These are phyloP conservation scores for Huntiella abstrusa DNA, from an alignment of 2,329 filamentous ascomycete species.

Conservation along the genomic window DNA sequence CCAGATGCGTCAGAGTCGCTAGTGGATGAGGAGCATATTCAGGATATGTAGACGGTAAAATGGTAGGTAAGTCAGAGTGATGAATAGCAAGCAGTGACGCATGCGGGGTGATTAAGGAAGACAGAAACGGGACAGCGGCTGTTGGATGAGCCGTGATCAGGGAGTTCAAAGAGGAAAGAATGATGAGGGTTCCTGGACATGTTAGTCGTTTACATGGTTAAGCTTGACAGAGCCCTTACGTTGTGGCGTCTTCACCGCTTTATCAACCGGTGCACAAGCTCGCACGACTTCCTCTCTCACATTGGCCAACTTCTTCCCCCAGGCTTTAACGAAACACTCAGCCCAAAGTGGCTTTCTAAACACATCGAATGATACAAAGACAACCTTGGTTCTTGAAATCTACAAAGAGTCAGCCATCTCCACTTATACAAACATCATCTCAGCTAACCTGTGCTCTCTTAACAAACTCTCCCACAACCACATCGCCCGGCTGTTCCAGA, in stretches of 20 bases:
- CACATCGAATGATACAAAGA: slow-evolving; percentile 65
- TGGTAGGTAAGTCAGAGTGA: slow-evolving; percentile 58
- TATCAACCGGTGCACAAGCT: slow-evolving; percentile 21
- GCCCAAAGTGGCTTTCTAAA: slow-evolving; percentile 42
- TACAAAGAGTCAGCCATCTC: neutral
- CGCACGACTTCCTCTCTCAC: slow-evolving; percentile 3
- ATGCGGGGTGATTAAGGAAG: slow-evolving; percentile 43
- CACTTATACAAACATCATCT: neutral
- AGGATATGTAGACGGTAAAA: slow-evolving; percentile 23
- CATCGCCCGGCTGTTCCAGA: slow-evolving; percentile 59
- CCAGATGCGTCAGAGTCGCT: slow-evolving; percentile 59
- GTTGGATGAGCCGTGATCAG: slow-evolving; percentile 36
- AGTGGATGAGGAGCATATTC: slow-evolving; percentile 52
- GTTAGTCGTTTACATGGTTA: slow-evolving; percentile 5
- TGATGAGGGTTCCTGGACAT: slow-evolving; percentile 45
- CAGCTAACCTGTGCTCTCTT: slow-evolving; percentile 47
- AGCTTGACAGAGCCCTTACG: slow-evolving; percentile 20
- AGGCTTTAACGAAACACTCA: slow-evolving; percentile 48
- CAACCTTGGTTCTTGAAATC: slow-evolving; percentile 45
- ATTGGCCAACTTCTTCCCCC: slow-evolving; percentile 33
- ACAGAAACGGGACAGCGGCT: slow-evolving; percentile 49
- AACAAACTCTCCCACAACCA: slow-evolving; percentile 55
- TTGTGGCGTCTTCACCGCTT: slow-evolving; percentile 20
- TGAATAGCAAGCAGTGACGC: slow-evolving; percentile 63
- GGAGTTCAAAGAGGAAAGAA: slow-evolving; percentile 64